These are phyloP conservation scores for Chlamydomonas eustigma DNA, from an alignment of 139 green algal genomes.

Conservation along the genomic window DNA sequence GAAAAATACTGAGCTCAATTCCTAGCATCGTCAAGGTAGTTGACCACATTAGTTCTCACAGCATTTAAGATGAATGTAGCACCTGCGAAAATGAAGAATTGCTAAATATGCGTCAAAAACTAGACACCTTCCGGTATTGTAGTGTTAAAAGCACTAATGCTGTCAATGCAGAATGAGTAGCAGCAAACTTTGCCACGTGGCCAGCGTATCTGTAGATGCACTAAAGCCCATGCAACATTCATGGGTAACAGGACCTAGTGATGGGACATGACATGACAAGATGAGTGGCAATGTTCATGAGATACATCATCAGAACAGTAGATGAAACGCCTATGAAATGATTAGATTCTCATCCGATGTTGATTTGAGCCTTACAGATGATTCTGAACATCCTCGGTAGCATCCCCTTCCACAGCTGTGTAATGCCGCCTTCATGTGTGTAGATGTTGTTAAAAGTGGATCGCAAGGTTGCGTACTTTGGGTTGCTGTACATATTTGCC, in stretches of 20 bases:
- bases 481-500: constrained; percentile 57
- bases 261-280: no score
- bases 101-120: no score
- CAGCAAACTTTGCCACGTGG: no score
- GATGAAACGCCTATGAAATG: no score
- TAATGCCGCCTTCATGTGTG: constrained; percentile 38
- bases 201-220: no score
- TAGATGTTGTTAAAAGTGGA: constrained; percentile 42
- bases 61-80: constrained; percentile 63
- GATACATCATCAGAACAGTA: not conserved
- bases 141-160: no score
- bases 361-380: constrained; percentile 50
- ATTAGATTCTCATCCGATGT: no score
- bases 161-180: no score
- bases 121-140: no score
- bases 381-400: constrained; percentile 56
- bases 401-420: constrained; percentile 53
- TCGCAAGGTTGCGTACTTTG: constrained; percentile 48
- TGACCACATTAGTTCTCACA: constrained; percentile 37
- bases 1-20: no score
- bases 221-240: no score
- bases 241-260: no score
- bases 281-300: not conserved
- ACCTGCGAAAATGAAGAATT: constrained; percentile 42
- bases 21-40: constrained; percentile 29